phyloP scores from a whole-genome alignment of 2,329 filamentous ascomycete species.

The Cladosporium colombiae region DNA sequence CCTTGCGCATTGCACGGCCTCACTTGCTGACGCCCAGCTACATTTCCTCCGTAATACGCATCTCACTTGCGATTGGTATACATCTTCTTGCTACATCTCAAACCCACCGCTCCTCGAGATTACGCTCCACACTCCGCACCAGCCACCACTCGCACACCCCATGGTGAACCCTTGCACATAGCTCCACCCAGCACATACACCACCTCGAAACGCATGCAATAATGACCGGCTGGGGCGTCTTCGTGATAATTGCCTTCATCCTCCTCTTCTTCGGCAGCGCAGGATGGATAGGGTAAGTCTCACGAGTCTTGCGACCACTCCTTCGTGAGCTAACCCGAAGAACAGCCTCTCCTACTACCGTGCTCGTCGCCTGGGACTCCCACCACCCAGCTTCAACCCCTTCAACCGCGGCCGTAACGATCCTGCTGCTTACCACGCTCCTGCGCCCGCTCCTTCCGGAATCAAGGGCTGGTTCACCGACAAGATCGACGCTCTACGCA shows the following conservation, averaged over 20 bases:
- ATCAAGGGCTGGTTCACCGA: conserved; percentile 73
- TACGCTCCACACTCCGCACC: conserved; percentile 4
- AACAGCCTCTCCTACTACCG: conserved; percentile 66
- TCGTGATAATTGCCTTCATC: conserved; percentile 72
- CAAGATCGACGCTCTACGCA: conserved; percentile 63
- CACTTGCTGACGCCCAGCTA: neutral
- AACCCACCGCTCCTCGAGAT: neutral
- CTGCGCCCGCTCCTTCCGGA: conserved; percentile 60
- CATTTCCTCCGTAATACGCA: neutral
- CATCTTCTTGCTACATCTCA: neutral
- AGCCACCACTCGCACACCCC: neutral
- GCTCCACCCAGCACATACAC: conserved; percentile 1
- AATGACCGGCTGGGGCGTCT: conserved; percentile 54
- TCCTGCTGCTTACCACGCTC: conserved; percentile 46
- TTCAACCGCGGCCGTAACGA: conserved; percentile 52
- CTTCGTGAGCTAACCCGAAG: conserved; percentile 9
- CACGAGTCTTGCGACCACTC: neutral
- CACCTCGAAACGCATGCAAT: conserved; percentile 7
- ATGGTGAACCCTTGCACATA: conserved; percentile 12
- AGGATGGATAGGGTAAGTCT: conserved; percentile 61
- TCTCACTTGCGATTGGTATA: neutral
- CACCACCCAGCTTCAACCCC: conserved; percentile 70
- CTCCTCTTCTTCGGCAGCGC: conserved; percentile 58
- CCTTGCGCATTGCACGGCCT: neutral
- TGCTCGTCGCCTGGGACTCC: conserved; percentile 72